Percentiles rank a stretch among this genome's conserved stretches.
phyloP scores from a whole-genome alignment of 2,329 filamentous ascomycete species.

The Zymoseptoria brevis region DNA sequence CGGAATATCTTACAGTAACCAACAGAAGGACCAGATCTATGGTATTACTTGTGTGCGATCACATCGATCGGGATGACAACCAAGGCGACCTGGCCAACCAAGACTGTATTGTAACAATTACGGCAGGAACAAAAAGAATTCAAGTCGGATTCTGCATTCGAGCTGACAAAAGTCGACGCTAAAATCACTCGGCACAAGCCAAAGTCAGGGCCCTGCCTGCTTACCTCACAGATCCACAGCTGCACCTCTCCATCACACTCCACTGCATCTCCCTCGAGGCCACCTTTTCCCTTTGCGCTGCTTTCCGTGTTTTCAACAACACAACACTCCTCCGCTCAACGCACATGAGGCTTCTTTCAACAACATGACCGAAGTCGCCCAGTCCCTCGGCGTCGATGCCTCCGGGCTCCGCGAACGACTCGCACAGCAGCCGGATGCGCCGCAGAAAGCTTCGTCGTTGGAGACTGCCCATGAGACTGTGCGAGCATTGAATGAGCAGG shows the following conservation, averaged over 20 bases:
- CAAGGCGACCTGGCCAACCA: too few species aligned
- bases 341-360: neutral
- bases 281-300: neutral
- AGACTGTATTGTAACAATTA: too few species aligned
- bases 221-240: neutral
- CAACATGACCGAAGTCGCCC: slow-evolving; percentile 17
- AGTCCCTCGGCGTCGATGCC: slow-evolving; percentile 16
- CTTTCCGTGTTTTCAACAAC: neutral
- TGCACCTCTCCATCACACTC: neutral
- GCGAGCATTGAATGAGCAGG: slow-evolving; percentile 43
- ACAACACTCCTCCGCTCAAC: neutral
- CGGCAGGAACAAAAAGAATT: neutral
- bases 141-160: neutral
- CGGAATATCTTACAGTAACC: neutral
- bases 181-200: neutral
- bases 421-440: slow-evolving; percentile 27
- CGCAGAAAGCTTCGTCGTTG: slow-evolving; percentile 24
- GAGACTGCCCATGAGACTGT: slow-evolving; percentile 41
- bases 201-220: too few species aligned
- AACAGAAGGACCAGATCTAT: neutral
- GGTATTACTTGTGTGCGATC: neutral
- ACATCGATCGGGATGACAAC: neutral
- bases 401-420: slow-evolving; percentile 42
- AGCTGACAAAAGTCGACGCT: neutral
- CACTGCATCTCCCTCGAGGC: neutral